These are phyloP conservation scores for Irpex sp. DNA, from an alignment of 1,284 basidiomycete species.

Conservation along the genomic window DNA sequence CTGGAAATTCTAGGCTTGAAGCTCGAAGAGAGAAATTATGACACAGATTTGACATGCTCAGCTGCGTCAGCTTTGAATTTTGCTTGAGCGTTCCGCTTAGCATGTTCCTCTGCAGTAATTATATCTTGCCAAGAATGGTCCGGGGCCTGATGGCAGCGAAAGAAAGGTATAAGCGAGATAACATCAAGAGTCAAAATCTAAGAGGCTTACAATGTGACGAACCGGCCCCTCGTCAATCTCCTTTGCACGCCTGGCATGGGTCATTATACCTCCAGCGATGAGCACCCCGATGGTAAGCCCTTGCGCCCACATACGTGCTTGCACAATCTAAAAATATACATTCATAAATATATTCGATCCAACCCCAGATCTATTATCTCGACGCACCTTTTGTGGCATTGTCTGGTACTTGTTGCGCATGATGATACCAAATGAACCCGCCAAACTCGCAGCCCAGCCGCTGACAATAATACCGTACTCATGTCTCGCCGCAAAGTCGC, in stretches of 20 bases:
- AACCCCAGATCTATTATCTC: not conserved
- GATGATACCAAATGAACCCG: slow-evolving; percentile 59
- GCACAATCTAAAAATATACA: slow-evolving; percentile 59
- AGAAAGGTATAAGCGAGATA: too few relatives aligned
- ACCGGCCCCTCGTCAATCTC: slow-evolving; percentile 19
- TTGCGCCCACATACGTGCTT: slow-evolving; percentile 92
- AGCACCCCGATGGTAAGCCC: slow-evolving; percentile 78
- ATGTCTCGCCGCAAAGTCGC: slow-evolving; percentile 73
- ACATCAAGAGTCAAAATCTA: not conserved
- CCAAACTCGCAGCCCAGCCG: slow-evolving; percentile 77
- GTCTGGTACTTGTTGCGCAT: slow-evolving; percentile 65
- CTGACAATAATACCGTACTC: slow-evolving; percentile 81
- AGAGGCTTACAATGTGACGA: slow-evolving; percentile 23
- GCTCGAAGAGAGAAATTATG: not conserved
- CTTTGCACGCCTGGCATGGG: slow-evolving; percentile 36
- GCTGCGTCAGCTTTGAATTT: not conserved
- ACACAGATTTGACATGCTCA: not conserved
- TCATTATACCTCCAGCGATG: slow-evolving; percentile 71
- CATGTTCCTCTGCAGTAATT: not conserved
- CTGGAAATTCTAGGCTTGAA: not conserved
- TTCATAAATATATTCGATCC: not conserved
- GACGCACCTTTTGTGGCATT: slow-evolving; percentile 54
- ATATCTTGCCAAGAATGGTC: not conserved
- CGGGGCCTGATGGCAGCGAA: not conserved
- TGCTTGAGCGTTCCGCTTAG: not conserved